These are phyloP conservation scores for Trichoderma lentiforme DNA, from an alignment of 2,329 filamentous ascomycete genomes.

Conservation along the genomic window DNA sequence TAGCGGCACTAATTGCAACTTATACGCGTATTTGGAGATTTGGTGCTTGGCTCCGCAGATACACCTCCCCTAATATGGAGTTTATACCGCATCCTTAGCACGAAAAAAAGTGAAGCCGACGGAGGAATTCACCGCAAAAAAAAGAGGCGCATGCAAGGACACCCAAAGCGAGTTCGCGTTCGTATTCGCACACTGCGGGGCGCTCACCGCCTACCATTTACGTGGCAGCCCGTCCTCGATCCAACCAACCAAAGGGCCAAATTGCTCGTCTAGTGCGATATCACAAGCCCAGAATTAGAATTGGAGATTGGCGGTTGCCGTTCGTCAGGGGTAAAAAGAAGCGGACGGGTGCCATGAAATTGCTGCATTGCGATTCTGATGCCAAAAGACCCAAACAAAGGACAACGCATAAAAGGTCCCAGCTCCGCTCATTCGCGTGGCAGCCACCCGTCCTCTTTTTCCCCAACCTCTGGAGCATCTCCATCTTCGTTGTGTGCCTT, in stretches of 20 bases:
- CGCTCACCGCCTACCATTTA: conserved; percentile 17
- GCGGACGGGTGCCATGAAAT: neutral
- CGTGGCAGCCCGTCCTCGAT: conserved; percentile 6
- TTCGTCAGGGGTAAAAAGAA: conserved; percentile 16
- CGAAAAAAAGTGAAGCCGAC: neutral
- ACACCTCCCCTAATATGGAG: neutral
- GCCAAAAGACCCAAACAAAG: neutral
- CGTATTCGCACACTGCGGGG: conserved; percentile 31
- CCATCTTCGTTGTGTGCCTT: neutral
- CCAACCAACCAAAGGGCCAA: conserved; percentile 11
- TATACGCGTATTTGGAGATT: neutral
- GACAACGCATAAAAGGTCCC: conserved; percentile 12
- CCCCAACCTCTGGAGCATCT: neutral
- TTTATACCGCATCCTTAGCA: neutral
- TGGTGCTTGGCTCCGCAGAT: neutral
- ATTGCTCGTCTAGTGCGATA: conserved; percentile 7
- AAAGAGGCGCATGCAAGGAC: conserved; percentile 2
- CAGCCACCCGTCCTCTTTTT: neutral
- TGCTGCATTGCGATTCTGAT: neutral
- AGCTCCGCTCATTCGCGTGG: conserved; percentile 10
- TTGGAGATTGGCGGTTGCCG: conserved; percentile 15
- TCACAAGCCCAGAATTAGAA: conserved; percentile 16
- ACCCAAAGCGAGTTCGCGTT: conserved; percentile 22
- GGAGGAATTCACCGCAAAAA: neutral
- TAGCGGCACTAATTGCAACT: neutral